Evolutionary conservation across 441 rosid genomes (phyloP).

Genomic region (Biscutella laevigata): DNA sequence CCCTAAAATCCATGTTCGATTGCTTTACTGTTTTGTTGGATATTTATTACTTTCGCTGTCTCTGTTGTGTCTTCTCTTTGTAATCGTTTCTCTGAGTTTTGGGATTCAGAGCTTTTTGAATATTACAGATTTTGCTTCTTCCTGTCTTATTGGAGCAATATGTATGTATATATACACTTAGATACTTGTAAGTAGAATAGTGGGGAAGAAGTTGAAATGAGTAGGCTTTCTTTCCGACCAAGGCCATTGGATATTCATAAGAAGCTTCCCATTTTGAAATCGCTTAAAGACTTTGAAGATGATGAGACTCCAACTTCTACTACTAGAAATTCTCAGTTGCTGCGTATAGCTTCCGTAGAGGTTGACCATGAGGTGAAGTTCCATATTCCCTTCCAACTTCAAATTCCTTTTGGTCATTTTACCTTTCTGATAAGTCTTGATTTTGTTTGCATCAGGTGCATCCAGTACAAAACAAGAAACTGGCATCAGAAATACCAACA

Average conservation of each 20-base stretch:
- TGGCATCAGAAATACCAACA: constrained; percentile 78
- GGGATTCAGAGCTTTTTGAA: neutral
- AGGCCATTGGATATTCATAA: constrained; percentile 86
- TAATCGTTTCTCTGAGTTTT: neutral
- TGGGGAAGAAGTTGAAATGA: constrained; percentile 37
- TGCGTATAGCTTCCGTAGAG: constrained; percentile 46
- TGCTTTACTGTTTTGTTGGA: neutral
- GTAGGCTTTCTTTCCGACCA: constrained; percentile 86
- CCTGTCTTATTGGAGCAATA: neutral
- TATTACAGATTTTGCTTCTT: neutral
- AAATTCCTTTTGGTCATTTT: neutral
- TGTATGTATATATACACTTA: neutral
- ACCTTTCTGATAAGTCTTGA: no score
- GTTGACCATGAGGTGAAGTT: constrained; percentile 43
- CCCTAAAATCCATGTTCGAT: constrained; percentile 18
- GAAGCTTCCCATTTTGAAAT: constrained; percentile 84
- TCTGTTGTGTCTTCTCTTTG: constrained; percentile 2
- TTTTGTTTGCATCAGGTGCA: no score
- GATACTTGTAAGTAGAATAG: constrained; percentile 9
- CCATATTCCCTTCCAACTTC: neutral
- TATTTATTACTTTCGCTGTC: neutral
- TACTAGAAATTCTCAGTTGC: constrained; percentile 68
- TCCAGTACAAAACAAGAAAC: constrained; percentile 56
- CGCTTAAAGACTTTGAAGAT: constrained; percentile 83
- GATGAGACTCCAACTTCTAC: constrained; percentile 64